Base-by-base conservation (phyloP, 2,329 filamentous ascomycete species). In the Diaporthe longicolla region DNA sequence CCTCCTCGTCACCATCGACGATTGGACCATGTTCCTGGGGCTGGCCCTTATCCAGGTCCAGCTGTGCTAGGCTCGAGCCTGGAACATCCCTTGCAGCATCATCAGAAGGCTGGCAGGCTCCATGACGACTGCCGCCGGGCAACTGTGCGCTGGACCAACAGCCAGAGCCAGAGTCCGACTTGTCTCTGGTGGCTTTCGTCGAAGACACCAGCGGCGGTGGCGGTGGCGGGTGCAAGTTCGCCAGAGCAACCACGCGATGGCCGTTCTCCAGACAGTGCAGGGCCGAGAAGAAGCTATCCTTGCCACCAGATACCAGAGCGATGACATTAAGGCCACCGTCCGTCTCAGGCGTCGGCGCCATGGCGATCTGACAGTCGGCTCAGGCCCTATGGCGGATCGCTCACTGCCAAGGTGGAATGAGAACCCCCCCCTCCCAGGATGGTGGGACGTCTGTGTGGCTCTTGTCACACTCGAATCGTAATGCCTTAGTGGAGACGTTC, bases 221-320 rank as follows among this genome's bases (percentile, higher is more conserved):
- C 32, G 66, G 57, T 21, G 77, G 78, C 21, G 95, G 96, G 81
- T 95, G 89, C 72, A 99, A 87, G 83, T 99, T 99, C 66, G 94
- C 97, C 63, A 99, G 87, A 10, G 97, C 97, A 68, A 98, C 90
- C 61, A 99, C 87, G 76, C 89, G 89, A 83, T 98, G 96, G 32
- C 94, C 95, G 82, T 98, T 94, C 74, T 91, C 90, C 77, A 95
- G 87, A 83, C 95, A 98, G 85, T 99, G 97, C 74, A 98, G 89
- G 77, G 98, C 89, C 26, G 94, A 96, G 86, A 94, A 98, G 83
- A 99, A 93, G 77, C 96, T 98, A 86, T 99, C 97, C 85, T 99
- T 99, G 77, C 97, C 97, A 75, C 97, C 97, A 26, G 97, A 99
- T 77, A 99, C 93, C 76, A 99, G 88, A 66, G 94, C 96, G 78